Evolutionary conservation across 2,329 filamentous ascomycete genomes (phyloP), one percentile per base, ranked within the genome.

Genomic region (Juglanconis sp.): DNA sequence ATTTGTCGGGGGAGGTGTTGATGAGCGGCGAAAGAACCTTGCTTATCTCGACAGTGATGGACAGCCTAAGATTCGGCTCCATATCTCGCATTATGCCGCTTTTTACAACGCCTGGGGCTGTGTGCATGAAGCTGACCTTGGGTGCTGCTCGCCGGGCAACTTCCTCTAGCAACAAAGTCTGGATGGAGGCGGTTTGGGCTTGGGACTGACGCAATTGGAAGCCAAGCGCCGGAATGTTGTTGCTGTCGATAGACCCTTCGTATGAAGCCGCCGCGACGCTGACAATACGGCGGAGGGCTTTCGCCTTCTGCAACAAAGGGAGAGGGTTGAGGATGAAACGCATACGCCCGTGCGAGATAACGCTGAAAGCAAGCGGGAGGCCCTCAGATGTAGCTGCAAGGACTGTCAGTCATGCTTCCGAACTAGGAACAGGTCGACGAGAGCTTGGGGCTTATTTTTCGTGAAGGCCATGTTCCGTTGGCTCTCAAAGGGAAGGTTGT

Each of bases 401-500:
- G 34, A n/a, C 35, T 47, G 42, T 55, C 30, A 55, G 53, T 17
- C 30, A 17, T 30, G 10, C 32, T 5, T 6, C n/a, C n/a, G n/a
- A 13, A 24, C 7, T 30, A 42, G 7, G 8, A 47, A 17, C 4
- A 24, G 40, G 15, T 38, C 9, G 11, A 30, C 8, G 15, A 8
- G 6, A 7, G 9, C 24, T 24, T 24, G 24, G 24, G 24, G 3
- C 53, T 31, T 10, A 55, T 40, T 35, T 31, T 55, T 47, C 24
- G 53, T 34, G 4, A 64, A 64, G n/a, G 65, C 66, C 34, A 72
- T 54, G 0, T 68, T 73, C 0, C 79, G 78, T 4, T 75, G 72
- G 6, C 73, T 79, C 63, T 80, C 63, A 46, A 81, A 79, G 3
- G 83, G 64, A 0, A 83, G 65, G 61, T 83, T 81, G 54, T 82